Base-by-base conservation (phyloP, 2,329 filamentous ascomycete genomes). In the Chaetomium globosum region DNA sequence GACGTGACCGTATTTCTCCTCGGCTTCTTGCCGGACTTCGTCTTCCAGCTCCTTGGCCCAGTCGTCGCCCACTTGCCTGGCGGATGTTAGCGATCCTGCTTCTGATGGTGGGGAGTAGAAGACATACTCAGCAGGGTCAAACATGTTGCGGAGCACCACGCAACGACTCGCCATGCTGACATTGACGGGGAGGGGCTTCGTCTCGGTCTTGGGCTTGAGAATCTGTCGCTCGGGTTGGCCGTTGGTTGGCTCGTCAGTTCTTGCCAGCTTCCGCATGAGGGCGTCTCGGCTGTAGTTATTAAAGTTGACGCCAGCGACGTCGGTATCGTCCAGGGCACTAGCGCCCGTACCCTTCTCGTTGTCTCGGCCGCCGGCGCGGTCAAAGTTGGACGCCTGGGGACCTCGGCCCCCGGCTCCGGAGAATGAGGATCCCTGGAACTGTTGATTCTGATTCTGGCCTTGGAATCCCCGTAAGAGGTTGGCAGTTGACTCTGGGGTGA, bases 211-310 rank as follows among this genome's bases (percentile, higher is more conserved):
- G 70, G 91, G 89, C 76, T 92, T 92, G 70, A 89, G 81, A 65
- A 90, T 82, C 78, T 90, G 89, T 76, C 86, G 85, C 79, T 91
- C 87, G 73, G 85, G 86, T 72, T 84, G 81, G 73, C 86, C 85
- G 72, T 83, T 80, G 71, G 87, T 57, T 30, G 71, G 83, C 76
- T 98, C 93, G 80, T 98, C 93, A 81, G 91, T 94, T 84, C 95
- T 89, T 76, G 95, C 93, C 80, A 99, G 91, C 82, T 98, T 97
- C 79, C 92, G 88, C 95, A 99, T 99, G 80, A 99, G 89, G 76
- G 93, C 92, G 82, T 98, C 93, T 81, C 95, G 92, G 84, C 92
- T 97, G 83, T 96, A 97, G 80, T 97, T 97, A 85, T 93, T 97
- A 89, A 98, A 98, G 81, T 98, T 98, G 79, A 99, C 94, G 75